Evolutionary conservation across 495 filamentous ascomycete genomes (phyloP).

Genomic region (Aspergillus egyptiacus): DNA sequence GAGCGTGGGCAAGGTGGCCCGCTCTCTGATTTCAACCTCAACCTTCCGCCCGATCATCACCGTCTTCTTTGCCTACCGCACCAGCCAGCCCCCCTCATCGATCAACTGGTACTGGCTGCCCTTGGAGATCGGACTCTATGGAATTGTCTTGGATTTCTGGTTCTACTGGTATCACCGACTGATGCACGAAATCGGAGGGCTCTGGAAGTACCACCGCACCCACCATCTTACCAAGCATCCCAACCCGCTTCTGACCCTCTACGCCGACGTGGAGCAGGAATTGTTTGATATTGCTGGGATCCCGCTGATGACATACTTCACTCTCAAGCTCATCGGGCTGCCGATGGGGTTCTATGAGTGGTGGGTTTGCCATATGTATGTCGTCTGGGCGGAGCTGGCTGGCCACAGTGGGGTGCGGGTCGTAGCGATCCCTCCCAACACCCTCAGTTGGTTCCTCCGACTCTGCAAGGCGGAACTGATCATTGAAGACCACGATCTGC

Average conservation of each 20-base stretch:
- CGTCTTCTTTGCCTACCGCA: slow-evolving; percentile 21
- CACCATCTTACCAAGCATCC: slow-evolving; percentile 43
- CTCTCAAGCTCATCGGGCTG: slow-evolving; percentile 27
- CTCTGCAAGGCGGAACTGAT: slow-evolving; percentile 32
- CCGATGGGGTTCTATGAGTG: slow-evolving; percentile 42
- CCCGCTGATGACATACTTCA: slow-evolving; percentile 34
- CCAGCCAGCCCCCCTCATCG: slow-evolving; percentile 7
- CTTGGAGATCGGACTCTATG: slow-evolving; percentile 35
- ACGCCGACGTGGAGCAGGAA: slow-evolving; percentile 40
- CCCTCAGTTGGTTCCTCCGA: slow-evolving; percentile 33
- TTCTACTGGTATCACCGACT: slow-evolving; percentile 42
- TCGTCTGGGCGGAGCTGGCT: slow-evolving; percentile 36
- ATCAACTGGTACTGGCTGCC: slow-evolving; percentile 32
- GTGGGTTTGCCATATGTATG: slow-evolving; percentile 41
- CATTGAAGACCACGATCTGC: slow-evolving; percentile 41
- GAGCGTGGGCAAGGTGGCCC: slow-evolving; percentile 18
- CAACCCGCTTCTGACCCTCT: slow-evolving; percentile 37
- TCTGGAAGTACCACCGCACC: slow-evolving; percentile 41
- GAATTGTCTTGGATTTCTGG: slow-evolving; percentile 43
- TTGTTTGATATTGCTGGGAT: slow-evolving; percentile 41
- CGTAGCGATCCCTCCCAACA: slow-evolving; percentile 30
- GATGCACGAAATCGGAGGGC: slow-evolving; percentile 34
- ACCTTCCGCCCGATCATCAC: slow-evolving; percentile 19
- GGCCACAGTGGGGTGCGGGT: slow-evolving; percentile 36
- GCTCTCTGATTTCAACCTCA: slow-evolving; percentile 20